Base-by-base conservation (phyloP, 352 stramenopile species). In the Pythium rhizo-oryzae region DNA sequence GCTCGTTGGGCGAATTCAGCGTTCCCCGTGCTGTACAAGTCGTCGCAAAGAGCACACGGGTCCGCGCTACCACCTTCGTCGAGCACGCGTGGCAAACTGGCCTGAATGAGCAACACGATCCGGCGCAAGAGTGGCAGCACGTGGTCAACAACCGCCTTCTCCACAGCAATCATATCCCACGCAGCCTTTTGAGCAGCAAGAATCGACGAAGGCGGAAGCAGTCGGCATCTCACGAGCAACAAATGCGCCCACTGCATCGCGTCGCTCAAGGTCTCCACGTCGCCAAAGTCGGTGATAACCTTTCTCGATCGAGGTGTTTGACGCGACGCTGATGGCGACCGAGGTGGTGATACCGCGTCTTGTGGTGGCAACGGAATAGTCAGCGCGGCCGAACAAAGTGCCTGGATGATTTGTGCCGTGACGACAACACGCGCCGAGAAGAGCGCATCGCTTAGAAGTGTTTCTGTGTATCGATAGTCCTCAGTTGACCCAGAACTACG, bases 41-140 rank as follows among this genome's bases (percentile, higher is more conserved):
- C 85, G 65, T 93, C 85, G 33, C 85, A 93, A 3, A 93, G 78
- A 12, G 80, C 80, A 54, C 85, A 91, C 19, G 65, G 59, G 5
- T 77, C 75, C 9, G 59, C 30, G 24, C 47, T 58, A 13, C 37
- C 52, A 23, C 51, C 52, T n/a, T 64, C 56, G 28, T 69, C 58
- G 12, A 69, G 16, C 24, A 58, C 39, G 2, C 65, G 75, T n/a
- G 78, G 79, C 15, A 90, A 60, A 47, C 85, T 63, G 5, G 81
- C 72, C 35, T 90, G 78, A 71, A 93, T 81, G 9, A 90, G 62
- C 7, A 90, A 55, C 47, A 89, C 70, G 52, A 93, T 79, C 23
- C 81, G 76, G 64, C 89, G 78, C 37, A 86, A 71, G 37, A 93
- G 37, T 25, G 85, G 82, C 12, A 93, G 61, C 50, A 80, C 86